Evolutionary conservation across 2,329 filamentous ascomycete genomes (phyloP).

Genomic region (Pleoardoris graminearum): DNA sequence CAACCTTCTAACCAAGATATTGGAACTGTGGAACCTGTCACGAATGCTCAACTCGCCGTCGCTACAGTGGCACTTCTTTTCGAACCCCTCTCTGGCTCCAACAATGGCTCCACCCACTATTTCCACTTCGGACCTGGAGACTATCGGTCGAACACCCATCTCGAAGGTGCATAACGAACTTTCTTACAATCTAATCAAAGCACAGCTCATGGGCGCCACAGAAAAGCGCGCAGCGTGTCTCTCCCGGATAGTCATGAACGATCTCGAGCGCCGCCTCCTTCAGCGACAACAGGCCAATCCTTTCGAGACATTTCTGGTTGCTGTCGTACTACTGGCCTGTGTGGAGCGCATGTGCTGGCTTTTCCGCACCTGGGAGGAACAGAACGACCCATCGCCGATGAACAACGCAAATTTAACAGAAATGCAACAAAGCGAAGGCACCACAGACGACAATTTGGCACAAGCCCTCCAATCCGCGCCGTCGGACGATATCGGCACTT

Average conservation of each 20-base stretch:
- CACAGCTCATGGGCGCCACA: constrained; percentile 58
- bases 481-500: constrained; percentile 8
- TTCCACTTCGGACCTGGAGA: constrained; percentile 33
- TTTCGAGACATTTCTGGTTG: constrained; percentile 63
- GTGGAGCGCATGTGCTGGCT: constrained; percentile 64
- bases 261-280: constrained; percentile 62
- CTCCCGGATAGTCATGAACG: constrained; percentile 60
- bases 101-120: constrained; percentile 39
- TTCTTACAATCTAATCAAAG: constrained; percentile 55
- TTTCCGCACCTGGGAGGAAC: constrained; percentile 56
- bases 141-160: constrained; percentile 32
- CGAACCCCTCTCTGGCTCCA: constrained; percentile 48
- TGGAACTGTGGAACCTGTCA: constrained; percentile 62
- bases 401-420: constrained; percentile 1
- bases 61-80: constrained; percentile 54
- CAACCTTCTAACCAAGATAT: constrained; percentile 53
- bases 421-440: not conserved
- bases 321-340: constrained; percentile 61
- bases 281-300: constrained; percentile 60
- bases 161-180: constrained; percentile 41
- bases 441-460: constrained; percentile 25
- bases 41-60: constrained; percentile 57
- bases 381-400: not conserved
- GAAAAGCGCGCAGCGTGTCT: constrained; percentile 59
- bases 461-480: constrained; percentile 27